Evolutionary conservation across 1,139 yeast genomes (phyloP), one percentile per base, ranked within the genome.

Genomic region (Pneumocystis jirovecii): DNA sequence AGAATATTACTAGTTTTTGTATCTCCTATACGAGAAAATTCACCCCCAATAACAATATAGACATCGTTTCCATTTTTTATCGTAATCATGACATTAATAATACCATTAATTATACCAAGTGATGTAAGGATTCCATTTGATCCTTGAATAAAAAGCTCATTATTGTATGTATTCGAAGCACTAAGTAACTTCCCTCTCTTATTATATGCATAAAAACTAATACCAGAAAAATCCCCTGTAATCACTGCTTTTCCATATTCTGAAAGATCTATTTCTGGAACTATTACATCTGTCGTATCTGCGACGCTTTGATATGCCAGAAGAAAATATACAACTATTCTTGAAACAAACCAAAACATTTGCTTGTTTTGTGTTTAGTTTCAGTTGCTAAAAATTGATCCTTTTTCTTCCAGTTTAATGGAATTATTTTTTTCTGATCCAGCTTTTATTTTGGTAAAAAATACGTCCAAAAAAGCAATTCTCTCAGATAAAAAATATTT

Each of bases 161-260:
- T 69, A 17, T 60, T 35, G 10, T 63, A 37, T 10, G 50, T 57
- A 31, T 63, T 44, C 4, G 57, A 50, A n/a, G 29, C 17, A 71
- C 68, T 39, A 74, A 75, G 29, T 69, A 70, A 8, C 7, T 61
- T 62, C 29, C 61, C 62, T 21, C 65, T 65, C 67, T 70, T 29
- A 72, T 74, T 72, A 70, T 80, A 84, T 50, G 78, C 72, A 74
- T 85, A 85, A 64, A 79, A 77, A 1, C 93, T 82, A 39, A 86
- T 73, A 19, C 86, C 84, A 67, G 83, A 81, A 70, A 83, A 86
- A 60, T 80, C 76, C 10, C 96, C 96, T 64, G 87, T 79, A 21
- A 88, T 70, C 5, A 86, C 85, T 63, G 89, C 75, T 66, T 78
- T 69, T 7, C 80, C 80, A n/a, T 76, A 68, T 12, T 61, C 42